A percentile compares a stretch with the other conserved stretches of the same genome.
Conservation (phyloP, 2,329 filamentous ascomycete species). For the Biscogniauxia marginata region DNA sequence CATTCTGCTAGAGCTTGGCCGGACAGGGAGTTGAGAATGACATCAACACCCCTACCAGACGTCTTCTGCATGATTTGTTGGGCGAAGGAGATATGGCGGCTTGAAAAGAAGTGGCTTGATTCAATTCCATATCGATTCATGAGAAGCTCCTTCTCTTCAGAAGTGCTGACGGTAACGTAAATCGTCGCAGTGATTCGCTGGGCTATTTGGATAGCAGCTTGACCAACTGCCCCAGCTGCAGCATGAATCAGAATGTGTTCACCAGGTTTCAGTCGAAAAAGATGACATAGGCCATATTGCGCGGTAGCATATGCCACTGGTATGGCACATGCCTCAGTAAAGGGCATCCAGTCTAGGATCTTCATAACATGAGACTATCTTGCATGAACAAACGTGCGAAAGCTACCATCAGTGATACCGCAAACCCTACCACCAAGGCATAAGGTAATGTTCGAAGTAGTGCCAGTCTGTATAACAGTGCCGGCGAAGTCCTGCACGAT, state of each 20-base stretch:
- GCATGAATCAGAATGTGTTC: background rate
- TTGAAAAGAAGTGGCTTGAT: background rate
- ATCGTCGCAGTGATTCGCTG: background rate
- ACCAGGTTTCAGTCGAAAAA: background rate
- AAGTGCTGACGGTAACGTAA: background rate
- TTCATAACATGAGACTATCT: background rate
- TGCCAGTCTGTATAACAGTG: constrained; percentile 1
- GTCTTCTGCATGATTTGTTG: background rate
- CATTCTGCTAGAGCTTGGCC: no score
- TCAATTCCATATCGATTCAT: background rate
- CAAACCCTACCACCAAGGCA: background rate
- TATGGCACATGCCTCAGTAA: background rate
- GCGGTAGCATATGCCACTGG: background rate
- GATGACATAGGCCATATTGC: background rate
- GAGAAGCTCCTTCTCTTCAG: background rate
- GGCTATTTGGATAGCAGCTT: background rate
- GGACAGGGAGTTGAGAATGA: no score
- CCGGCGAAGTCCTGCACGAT: constrained; percentile 9
- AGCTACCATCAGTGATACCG: background rate
- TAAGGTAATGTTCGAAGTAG: background rate
- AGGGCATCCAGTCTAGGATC: background rate
- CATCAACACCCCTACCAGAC: no score
- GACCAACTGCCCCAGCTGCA: background rate
- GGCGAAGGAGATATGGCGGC: background rate
- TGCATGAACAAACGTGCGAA: background rate